Conservation (phyloP, 2,329 filamentous ascomycete genomes). For the Ceratocystis smalleyi region DNA sequence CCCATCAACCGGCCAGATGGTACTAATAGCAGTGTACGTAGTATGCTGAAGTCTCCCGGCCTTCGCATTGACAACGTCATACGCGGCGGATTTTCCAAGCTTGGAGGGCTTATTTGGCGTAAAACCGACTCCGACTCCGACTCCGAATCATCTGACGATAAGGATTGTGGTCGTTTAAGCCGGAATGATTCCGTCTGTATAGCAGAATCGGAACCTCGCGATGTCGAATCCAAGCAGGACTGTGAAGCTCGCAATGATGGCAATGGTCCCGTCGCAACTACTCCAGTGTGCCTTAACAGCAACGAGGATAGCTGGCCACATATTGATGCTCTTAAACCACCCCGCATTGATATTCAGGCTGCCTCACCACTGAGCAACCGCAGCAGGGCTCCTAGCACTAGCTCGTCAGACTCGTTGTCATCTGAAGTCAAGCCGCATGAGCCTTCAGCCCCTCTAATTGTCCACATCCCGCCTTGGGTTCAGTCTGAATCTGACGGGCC, state of each 20-base stretch:
- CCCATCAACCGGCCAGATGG: conserved; percentile 11
- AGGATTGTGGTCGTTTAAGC: conserved; percentile 13
- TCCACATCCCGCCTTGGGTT: conserved; percentile 3
- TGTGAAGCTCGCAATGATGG: background rate
- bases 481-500: conserved; percentile 16
- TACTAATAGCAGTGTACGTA: conserved; percentile 34
- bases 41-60: conserved; percentile 51
- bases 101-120: conserved; percentile 43
- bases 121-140: conserved; percentile 27
- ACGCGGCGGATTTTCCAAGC: conserved; percentile 39
- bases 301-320: conserved; percentile 29
- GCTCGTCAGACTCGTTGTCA: conserved; percentile 20
- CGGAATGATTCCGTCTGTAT: conserved; percentile 5
- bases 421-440: conserved; percentile 27
- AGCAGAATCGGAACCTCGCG: background rate
- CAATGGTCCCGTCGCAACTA: background rate
- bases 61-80: conserved; percentile 59
- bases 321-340: conserved; percentile 35
- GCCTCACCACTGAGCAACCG: conserved; percentile 23
- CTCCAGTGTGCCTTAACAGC: conserved; percentile 21
- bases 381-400: conserved; percentile 3
- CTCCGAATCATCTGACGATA: conserved; percentile 17
- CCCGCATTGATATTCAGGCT: conserved; percentile 32
- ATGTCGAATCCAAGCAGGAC: background rate
- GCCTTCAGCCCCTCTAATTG: background rate